Base-by-base conservation (phyloP, 805 yeast species). In the Lachancea thermotolerans region DNA sequence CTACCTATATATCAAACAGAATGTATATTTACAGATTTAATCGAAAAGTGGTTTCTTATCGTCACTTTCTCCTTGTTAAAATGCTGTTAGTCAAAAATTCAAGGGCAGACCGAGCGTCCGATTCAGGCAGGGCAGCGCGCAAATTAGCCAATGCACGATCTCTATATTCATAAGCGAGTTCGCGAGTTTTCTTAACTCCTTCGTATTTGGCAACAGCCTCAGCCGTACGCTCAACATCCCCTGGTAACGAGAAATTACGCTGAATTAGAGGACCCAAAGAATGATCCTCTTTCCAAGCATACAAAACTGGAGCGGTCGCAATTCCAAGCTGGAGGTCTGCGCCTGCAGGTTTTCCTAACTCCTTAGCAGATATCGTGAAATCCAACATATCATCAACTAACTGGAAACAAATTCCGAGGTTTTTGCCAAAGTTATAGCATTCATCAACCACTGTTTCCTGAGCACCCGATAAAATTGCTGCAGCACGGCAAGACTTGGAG, bases 311-410 rank as follows among this genome's bases (percentile, higher is more conserved):
- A 0, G 97, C 98, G 0, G 99, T 93, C 1, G 98, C 98, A 55
- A 93, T 74, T 0, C 99, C 99, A 37, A 93, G 72, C 63, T 90
- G 80, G 55, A 93, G 73, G 67, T 93, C 99, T 3, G 96, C 97
- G 55, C 93, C 95, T 8, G 95, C 82, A 2, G 99, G 98, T 65
- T 93, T 93, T 32, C 99, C 99, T 47, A 93, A 69, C 42, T 85
- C 79, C 35, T 78, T 78, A 15, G 87, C 86, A 28, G 90, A 79
- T n/a, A 88, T 81, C 0, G 97, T 88, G 64, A 87, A 93, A 67
- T 93, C 99, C 52, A 93, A 75, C 82, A 91, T 81, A 65, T 93
- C 99, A 67, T 93, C 99, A 15, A 93, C 95, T 48, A 93, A 75
- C 68, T 91, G 99, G 75, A 93, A 93, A 61, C 97, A 93, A 34